Percentiles rank a stretch among this genome's conserved stretches.
phyloP scores from a whole-genome alignment of 2,329 filamentous ascomycete species.

The Alternaria gaisen region DNA sequence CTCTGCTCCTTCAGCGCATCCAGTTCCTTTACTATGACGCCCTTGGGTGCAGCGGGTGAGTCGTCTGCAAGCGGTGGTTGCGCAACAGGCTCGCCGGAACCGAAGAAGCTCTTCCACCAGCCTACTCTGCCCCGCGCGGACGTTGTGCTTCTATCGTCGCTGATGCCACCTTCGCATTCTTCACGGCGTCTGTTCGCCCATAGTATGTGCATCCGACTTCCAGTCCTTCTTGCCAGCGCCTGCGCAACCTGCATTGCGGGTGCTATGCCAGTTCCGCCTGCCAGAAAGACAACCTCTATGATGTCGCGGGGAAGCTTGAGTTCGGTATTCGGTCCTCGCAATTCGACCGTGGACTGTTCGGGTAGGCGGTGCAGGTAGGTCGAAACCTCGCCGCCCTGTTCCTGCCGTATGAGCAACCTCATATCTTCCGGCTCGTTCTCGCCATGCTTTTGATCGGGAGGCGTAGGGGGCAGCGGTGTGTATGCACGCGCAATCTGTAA shows the following conservation, averaged over 20 bases:
- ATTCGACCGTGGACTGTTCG: slow-evolving; percentile 71
- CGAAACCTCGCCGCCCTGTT: slow-evolving; percentile 85
- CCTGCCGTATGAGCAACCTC: slow-evolving; percentile 79
- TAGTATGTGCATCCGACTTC: slow-evolving; percentile 70
- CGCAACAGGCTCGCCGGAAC: slow-evolving; percentile 21
- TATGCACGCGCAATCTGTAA: slow-evolving; percentile 92
- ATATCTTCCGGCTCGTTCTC: slow-evolving; percentile 56
- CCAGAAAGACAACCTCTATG: slow-evolving; percentile 78
- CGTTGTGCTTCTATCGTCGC: slow-evolving; percentile 52
- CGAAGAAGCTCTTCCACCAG: slow-evolving; percentile 42
- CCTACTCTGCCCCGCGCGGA: slow-evolving; percentile 22
- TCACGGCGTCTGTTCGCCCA: slow-evolving; percentile 79
- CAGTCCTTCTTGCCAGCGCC: slow-evolving; percentile 62
- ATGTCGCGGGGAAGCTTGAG: slow-evolving; percentile 66
- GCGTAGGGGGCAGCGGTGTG: slow-evolving; percentile 77
- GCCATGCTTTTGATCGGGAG: slow-evolving; percentile 39
- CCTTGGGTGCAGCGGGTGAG: slow-evolving; percentile 35
- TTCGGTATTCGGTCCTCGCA: slow-evolving; percentile 81
- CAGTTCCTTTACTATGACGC: slow-evolving; percentile 42
- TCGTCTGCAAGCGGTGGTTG: slow-evolving; percentile 13
- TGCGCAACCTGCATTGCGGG: slow-evolving; percentile 84
- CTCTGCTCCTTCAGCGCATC: slow-evolving; percentile 16
- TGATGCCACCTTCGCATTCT: slow-evolving; percentile 70
- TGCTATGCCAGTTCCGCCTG: slow-evolving; percentile 91
- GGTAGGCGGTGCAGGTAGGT: slow-evolving; percentile 75